Base-by-base conservation (phyloP, 305 asterid genomes). In the Vinca major region DNA sequence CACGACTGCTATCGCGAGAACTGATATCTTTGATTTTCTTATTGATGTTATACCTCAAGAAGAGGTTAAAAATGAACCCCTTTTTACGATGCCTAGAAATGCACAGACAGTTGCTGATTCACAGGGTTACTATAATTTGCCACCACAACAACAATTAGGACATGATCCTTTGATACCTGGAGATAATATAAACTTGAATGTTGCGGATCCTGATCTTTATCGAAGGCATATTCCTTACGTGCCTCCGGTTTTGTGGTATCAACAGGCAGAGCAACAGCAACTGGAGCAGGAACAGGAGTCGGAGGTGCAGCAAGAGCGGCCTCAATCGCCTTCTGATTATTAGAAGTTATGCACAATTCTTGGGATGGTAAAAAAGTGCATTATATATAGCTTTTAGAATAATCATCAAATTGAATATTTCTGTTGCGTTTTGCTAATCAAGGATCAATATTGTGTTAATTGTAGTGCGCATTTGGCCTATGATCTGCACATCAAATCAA, bases 11-110 rank as follows among this genome's bases (percentile, higher is more conserved):
- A 75, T 79, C 62, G 66, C 75, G 0, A 70, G 75, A 8, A 79
- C 83, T 14, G 78, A 79, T 44, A 75, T 79, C 3, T 75, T 75
- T 44, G 83, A 79, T 47, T 79, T 79, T n/a, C 69, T 79, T 72
- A 74, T 79, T 26, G 83, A 79, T 70, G 72, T 79, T 20, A 75
- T 79, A 50, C 83, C 83, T 1, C 66, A 71, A 60, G 83, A 45
- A 45, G 49, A 45, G 10, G 49, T 45, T 10, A 45, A 8, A 45
- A 9, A 45, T 8, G 49, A 45, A 9, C 49, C 49, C 11, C 49
- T 45, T 45, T 45, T 45, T 12, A 7, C 49, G 11, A 45, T 45
- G 49, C 49, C 49, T 12, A 45, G 49, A 45, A 45, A 7, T 45
- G 12, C 11, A 45, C 49, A 7, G 11, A 2, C 49, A 45, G 13